Evolutionary conservation across 1,139 yeast species (phyloP).

Genomic region (Magnusiomyces paraingens): DNA sequence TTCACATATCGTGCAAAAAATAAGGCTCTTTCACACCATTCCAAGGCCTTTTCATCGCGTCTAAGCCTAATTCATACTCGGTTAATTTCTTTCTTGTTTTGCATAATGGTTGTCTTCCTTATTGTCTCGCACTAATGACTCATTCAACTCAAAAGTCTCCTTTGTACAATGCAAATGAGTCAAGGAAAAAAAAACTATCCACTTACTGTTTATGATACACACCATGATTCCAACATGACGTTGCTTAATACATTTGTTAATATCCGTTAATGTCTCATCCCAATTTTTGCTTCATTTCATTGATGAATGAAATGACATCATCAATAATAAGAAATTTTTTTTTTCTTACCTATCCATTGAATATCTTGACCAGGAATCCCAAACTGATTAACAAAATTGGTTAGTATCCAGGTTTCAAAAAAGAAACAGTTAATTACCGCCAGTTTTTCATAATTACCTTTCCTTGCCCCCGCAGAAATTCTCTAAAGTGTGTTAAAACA

Average conservation of each 20-base stretch:
- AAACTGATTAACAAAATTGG: not conserved
- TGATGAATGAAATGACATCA: not conserved
- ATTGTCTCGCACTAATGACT: too few relatives aligned
- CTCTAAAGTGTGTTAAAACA: slow-evolving; percentile 12
- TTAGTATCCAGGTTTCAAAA: not conserved
- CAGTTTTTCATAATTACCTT: slow-evolving; percentile 6
- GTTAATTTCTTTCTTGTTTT: not conserved
- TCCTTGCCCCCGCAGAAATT: slow-evolving; percentile 10
- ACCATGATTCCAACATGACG: slow-evolving; percentile 19
- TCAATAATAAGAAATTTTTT: not conserved
- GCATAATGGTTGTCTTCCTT: too few relatives aligned
- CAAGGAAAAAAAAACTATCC: too few relatives aligned
- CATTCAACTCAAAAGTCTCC: too few relatives aligned
- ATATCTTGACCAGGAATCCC: slow-evolving; percentile 15
- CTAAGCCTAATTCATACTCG: slow-evolving; percentile 8
- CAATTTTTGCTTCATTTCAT: not conserved
- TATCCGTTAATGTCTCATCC: not conserved
- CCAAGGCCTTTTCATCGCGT: slow-evolving; percentile 13
- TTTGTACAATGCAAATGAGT: too few relatives aligned
- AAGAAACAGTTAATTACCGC: not conserved
- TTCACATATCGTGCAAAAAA: slow-evolving; percentile 16
- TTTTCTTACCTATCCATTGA: slow-evolving; percentile 16
- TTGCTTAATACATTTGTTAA: slow-evolving; percentile 8
- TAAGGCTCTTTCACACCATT: slow-evolving; percentile 18
- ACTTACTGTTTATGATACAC: slow-evolving; percentile 17